Conservation (phyloP, 495 filamentous ascomycete species). For the Amniculicola lignicola region DNA sequence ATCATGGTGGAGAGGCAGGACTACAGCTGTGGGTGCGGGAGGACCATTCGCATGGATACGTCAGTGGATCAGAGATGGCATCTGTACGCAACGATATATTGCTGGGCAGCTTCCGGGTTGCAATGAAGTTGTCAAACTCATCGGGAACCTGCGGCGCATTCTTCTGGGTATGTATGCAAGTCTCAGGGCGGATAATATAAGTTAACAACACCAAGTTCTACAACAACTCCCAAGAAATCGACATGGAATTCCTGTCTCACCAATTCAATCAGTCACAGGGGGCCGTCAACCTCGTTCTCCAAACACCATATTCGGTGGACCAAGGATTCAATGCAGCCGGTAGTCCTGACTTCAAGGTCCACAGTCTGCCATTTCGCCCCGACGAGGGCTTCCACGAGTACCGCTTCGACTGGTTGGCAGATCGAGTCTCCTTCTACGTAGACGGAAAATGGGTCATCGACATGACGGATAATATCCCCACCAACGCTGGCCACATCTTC, state of each 20-base stretch:
- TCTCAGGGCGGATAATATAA: too few relatives aligned
- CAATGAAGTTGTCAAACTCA: slow-evolving; percentile 57
- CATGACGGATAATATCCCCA: slow-evolving; percentile 57
- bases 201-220: slow-evolving; percentile 52
- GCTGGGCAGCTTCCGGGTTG: slow-evolving; percentile 64
- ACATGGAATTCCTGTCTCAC: slow-evolving; percentile 68
- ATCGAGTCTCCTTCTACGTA: slow-evolving; percentile 60
- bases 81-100: slow-evolving; percentile 56
- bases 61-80: slow-evolving; percentile 60
- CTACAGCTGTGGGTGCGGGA: slow-evolving; percentile 59
- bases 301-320: slow-evolving; percentile 55
- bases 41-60: slow-evolving; percentile 46
- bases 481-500: slow-evolving; percentile 58
- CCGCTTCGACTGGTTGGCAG: slow-evolving; percentile 69
- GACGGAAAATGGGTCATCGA: slow-evolving; percentile 54
- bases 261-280: slow-evolving; percentile 48
- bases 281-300: slow-evolving; percentile 69
- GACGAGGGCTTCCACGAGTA: slow-evolving; percentile 65
- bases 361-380: slow-evolving; percentile 61
- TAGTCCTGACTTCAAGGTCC: slow-evolving; percentile 53
- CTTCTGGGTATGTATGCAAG: slow-evolving; percentile 72
- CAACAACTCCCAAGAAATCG: slow-evolving; percentile 76
- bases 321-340: slow-evolving; percentile 56
- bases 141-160: slow-evolving; percentile 71
- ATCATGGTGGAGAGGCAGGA: slow-evolving; percentile 52